phyloP scores from a whole-genome alignment of 257 asterid species.

The Verbena officinalis region DNA sequence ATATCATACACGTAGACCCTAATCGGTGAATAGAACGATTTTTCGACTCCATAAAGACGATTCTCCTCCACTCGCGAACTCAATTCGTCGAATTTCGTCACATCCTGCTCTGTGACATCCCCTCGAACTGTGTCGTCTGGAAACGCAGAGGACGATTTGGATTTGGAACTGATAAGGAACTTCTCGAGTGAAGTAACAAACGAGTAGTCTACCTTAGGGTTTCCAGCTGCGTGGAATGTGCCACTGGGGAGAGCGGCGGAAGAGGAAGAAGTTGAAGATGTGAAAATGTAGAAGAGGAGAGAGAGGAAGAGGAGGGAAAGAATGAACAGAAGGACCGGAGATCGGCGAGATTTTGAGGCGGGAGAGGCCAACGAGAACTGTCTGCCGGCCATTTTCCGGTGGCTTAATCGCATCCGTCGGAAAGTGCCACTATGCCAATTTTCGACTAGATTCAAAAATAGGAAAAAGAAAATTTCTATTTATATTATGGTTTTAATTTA shows the following conservation, averaged over 20 bases:
- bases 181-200: conserved; percentile 81
- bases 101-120: conserved; percentile 40
- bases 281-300: conserved; percentile 47
- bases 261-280: conserved; percentile 36
- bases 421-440: too few relatives aligned
- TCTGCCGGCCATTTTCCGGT: conserved; percentile 76
- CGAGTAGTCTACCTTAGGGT: conserved; percentile 70
- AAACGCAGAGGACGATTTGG: conserved; percentile 32
- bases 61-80: conserved; percentile 52
- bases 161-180: conserved; percentile 47
- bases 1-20: conserved; percentile 83
- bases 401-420: conserved; percentile 25
- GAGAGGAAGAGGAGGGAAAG: conserved; percentile 50
- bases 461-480: too few relatives aligned
- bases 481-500: too few relatives aligned
- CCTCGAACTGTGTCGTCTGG: conserved; percentile 47
- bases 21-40: conserved; percentile 46
- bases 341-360: conserved; percentile 49
- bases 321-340: conserved; percentile 41
- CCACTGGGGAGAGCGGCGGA: conserved; percentile 24
- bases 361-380: conserved; percentile 37
- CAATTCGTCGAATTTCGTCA: conserved; percentile 58
- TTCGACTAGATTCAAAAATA: too few relatives aligned
- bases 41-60: conserved; percentile 48
- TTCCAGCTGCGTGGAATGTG: conserved; percentile 35